Evolutionary conservation across 495 filamentous ascomycete genomes (phyloP), one percentile per base, ranked within the genome.

Genomic region (Podospora appendiculata): DNA sequence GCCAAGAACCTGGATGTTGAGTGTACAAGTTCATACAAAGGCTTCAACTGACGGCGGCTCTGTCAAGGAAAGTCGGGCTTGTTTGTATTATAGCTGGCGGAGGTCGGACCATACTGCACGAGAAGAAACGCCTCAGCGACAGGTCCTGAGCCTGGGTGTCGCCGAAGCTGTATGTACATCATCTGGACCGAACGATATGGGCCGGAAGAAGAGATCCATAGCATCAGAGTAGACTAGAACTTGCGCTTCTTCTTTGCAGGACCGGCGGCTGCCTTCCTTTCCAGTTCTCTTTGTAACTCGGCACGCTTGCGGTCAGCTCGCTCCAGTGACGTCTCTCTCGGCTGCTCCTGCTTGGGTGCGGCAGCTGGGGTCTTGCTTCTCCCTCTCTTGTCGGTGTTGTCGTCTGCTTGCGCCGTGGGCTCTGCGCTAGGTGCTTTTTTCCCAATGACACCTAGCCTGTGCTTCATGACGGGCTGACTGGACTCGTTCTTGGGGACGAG

Each of bases 181-280:
- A 25, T 5, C 5, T 25, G 25, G 5, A 25, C 5, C 25, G 25
- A 25, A 25, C 25, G 25, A 25, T 25, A 25, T 25, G 25, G 2
- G 25, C 25, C 25, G 2, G 25, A 5, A 25, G 2, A 25, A 25
- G 25, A 25, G 25, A 25, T 2, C 2, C 25, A 25, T 5, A 25
- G 25, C 25, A 25, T 25, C n/a, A n/a, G n/a, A n/a, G n/a, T 25
- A 25, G 25, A 25, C 25, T 51, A 78, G 44, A 76, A 90, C 49
- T 77, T 85, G 47, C 85, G 73, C 62, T 86, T 90, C 69, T 79
- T 81, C 69, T 86, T 88, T 63, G 77, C 79, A 11, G 75, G 75
- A 8, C 73, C 78, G n/a, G 76, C 79, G 17, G 82, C 79, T n/a
- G 73, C 77, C 57, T 82, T 83, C 56, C 64, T 76, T 53, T 83